A percentile compares a stretch with the other conserved stretches of the same genome.
phyloP scores from a whole-genome alignment of 2,329 filamentous ascomycete species.

The Ophiostoma perfectum region DNA sequence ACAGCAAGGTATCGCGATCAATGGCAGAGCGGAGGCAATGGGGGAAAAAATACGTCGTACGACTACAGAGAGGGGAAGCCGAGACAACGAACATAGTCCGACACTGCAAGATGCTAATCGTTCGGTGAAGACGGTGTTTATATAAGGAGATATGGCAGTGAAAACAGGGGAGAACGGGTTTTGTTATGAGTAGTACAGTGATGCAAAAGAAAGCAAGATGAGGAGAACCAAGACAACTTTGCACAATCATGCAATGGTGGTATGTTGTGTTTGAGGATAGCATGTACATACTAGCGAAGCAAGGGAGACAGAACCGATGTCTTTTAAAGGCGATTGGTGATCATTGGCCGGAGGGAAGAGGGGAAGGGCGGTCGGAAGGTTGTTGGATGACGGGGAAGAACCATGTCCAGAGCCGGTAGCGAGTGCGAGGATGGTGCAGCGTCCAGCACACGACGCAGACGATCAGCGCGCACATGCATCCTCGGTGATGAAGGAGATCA shows the following conservation, averaged over 20 bases:
- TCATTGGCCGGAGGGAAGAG: neutral
- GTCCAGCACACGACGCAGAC: neutral
- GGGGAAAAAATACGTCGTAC: neutral
- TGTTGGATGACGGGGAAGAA: neutral
- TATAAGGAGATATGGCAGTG: neutral
- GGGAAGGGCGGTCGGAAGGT: neutral
- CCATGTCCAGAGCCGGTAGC: neutral
- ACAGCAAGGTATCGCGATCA: no score
- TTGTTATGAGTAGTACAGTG: neutral
- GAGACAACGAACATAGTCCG: neutral
- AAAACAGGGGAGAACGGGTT: neutral
- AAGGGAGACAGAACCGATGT: neutral
- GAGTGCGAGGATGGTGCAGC: neutral
- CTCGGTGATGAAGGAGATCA: neutral
- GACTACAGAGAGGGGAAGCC: neutral
- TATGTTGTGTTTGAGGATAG: neutral
- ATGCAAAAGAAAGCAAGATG: neutral
- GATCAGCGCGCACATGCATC: neutral
- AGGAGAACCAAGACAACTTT: slow-evolving; percentile 1
- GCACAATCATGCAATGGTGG: neutral
- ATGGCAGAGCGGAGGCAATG: neutral
- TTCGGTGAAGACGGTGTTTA: neutral
- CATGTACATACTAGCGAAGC: neutral
- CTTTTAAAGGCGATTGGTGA: no score
- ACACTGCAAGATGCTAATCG: neutral